Evolutionary conservation across 768 basidiomycete species (phyloP).

Genomic region (Suillus subaureus): DNA sequence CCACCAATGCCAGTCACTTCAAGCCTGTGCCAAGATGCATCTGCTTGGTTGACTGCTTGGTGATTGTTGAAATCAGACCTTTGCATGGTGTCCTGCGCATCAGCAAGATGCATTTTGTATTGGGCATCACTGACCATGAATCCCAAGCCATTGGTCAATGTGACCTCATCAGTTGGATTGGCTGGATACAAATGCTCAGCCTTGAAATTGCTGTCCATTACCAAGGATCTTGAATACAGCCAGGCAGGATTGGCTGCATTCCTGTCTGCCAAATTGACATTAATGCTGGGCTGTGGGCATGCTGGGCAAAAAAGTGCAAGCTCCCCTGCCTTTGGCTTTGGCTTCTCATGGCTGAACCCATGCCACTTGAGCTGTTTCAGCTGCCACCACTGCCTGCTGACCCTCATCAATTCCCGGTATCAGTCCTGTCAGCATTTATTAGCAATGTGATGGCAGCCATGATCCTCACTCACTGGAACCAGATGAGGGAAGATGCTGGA

Average conservation of each 20-base stretch:
- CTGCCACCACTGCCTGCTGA: neutral
- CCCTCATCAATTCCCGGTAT: neutral
- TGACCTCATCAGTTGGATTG: conserved; percentile 21
- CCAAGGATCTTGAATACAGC: neutral
- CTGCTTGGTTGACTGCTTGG: no score
- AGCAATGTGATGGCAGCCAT: neutral
- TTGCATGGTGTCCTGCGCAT: no score
- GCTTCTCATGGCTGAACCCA: neutral
- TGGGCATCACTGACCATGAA: conserved; percentile 24
- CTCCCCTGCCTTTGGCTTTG: neutral
- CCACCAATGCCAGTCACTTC: no score
- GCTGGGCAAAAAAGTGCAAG: conserved; percentile 27
- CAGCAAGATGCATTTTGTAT: no score
- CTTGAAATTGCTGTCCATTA: conserved; percentile 16
- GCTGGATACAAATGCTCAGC: conserved; percentile 19
- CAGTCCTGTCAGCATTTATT: neutral
- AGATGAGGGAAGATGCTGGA: neutral
- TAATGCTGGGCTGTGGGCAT: conserved; percentile 27
- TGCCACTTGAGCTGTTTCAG: neutral
- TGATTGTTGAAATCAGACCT: no score
- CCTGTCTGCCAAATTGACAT: neutral
- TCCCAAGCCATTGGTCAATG: conserved; percentile 7
- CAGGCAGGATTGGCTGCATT: neutral
- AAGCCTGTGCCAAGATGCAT: no score
- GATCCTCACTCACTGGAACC: neutral